Evolutionary conservation across 129 eudicot species (phyloP), one percentile per base, ranked within the genome.

Genomic region (Chrysanthemum lavandulifolium): DNA sequence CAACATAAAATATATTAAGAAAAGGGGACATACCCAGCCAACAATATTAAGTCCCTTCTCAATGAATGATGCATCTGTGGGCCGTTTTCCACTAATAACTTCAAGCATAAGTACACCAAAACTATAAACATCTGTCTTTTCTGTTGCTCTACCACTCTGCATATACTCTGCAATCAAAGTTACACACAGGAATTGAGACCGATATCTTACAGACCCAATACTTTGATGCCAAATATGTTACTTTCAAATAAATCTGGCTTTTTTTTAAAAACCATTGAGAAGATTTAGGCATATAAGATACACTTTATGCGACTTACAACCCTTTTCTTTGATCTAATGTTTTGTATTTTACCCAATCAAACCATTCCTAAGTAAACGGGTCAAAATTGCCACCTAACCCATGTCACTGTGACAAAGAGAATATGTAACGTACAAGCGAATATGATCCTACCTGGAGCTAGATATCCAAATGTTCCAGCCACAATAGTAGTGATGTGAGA

Each of bases 401-500:
- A 14, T 10, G 27, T 60, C 48, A 14, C 8, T 72, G 45, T 45
- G 45, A 59, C 45, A 60, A 47, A 59, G 14, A 73, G 7, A 62
- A 31, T 31, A 62, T 50, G 71, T 27, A 48, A 25, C 18, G 13
- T 21, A 40, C 14, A 75, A 43, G 67, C 49, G 4, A 52, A 62
- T 4, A 18, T 66, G 69, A 70, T 70, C 79, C 33, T 73, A 95
- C 99, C 99, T 67, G 99, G 99, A 81, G 99, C 99, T 65, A 95
- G 78, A 84, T 95, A 95, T 40, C 99, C 99, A 82, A 95, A 95
- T 5, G 99, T 95, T 48, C 99, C 99, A 69, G 99, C 99, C 53
- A 95, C 99, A 68, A 95, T 95, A 27, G 99, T 95, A 25, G 99
- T 95, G 59, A 95, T 95, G 87, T 95, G 99, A 67, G 99, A 90